Conservation (phyloP, 2,329 filamentous ascomycete genomes). For the Sporothrix sp. region DNA sequence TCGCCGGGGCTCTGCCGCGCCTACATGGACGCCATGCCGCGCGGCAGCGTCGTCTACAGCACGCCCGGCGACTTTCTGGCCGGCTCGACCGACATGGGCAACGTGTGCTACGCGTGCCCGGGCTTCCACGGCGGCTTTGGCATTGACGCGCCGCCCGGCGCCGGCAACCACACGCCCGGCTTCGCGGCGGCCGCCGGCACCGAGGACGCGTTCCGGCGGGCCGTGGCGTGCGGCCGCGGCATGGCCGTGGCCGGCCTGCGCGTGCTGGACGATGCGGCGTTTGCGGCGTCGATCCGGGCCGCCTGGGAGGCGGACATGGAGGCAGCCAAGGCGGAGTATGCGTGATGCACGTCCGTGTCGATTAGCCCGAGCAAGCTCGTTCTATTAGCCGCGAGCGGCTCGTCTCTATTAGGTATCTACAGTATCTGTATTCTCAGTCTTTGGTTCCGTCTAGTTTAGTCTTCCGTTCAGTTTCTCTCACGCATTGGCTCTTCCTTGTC, state of each 20-base stretch:
- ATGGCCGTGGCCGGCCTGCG: constrained; percentile 26
- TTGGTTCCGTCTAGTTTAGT: too few relatives aligned
- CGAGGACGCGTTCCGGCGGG: constrained; percentile 26
- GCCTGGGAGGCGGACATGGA: constrained; percentile 27
- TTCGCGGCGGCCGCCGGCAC: constrained; percentile 32
- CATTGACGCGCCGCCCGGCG: constrained; percentile 27
- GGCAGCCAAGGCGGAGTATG: constrained; percentile 17
- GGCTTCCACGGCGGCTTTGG: constrained; percentile 35
- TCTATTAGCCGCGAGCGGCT: too few relatives aligned
- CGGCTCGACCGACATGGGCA: constrained; percentile 31
- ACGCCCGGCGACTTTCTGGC: constrained; percentile 24
- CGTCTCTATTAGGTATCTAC: too few relatives aligned
- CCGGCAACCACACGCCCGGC: constrained; percentile 33
- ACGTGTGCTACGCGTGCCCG: constrained; percentile 35
- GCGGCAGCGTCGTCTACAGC: constrained; percentile 23
- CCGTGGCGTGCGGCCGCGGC: constrained; percentile 26
- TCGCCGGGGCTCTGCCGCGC: constrained; percentile 23
- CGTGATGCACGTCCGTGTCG: too few relatives aligned
- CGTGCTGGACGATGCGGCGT: constrained; percentile 20
- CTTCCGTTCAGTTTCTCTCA: too few relatives aligned
- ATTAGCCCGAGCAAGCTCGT: too few relatives aligned
- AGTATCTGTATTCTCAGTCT: not conserved
- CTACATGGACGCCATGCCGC: constrained; percentile 24
- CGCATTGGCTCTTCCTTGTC: not conserved
- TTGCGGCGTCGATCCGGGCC: constrained; percentile 18